phyloP scores from a whole-genome alignment of 768 basidiomycete species.

The Tulasnella sp. region DNA sequence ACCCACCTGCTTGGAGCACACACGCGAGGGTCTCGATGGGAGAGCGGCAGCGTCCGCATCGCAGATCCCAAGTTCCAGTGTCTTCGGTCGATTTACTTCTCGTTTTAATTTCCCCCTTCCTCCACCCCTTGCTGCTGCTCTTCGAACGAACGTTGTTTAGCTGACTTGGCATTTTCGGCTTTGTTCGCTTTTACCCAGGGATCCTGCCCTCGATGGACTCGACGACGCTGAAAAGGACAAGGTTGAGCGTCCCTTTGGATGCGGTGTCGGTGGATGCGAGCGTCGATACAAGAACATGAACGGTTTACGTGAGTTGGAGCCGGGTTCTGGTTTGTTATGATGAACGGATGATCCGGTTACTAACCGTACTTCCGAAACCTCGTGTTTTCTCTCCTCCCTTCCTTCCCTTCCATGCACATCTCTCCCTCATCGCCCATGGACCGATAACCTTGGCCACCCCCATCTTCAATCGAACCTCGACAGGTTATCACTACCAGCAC shows the following conservation, averaged over 20 bases:
- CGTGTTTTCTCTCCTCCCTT: constrained; percentile 1
- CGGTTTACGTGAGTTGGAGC: constrained; percentile 55
- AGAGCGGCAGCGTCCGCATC: not conserved
- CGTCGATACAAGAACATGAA: constrained; percentile 99
- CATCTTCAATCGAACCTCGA: not conserved
- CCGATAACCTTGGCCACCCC: not conserved
- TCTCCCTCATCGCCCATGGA: not conserved
- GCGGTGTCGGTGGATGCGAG: constrained; percentile 63
- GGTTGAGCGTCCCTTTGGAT: constrained; percentile 77
- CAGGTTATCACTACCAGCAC: constrained; percentile 92
- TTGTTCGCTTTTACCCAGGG: constrained; percentile 13
- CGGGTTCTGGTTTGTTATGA: not conserved
- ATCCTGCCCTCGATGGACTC: constrained; percentile 34
- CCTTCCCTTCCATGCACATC: not conserved
- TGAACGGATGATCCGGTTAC: constrained; percentile 7
- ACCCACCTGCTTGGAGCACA: not conserved
- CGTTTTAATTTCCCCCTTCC: not conserved
- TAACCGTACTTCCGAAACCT: not conserved
- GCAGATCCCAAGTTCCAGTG: not conserved
- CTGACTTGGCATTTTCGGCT: constrained; percentile 14
- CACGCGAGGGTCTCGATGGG: constrained; percentile 7
- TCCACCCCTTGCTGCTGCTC: not conserved
- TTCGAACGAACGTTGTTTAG: constrained; percentile 43
- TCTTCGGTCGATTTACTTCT: constrained; percentile 10
- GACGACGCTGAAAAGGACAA: constrained; percentile 78